Base-by-base conservation (phyloP, 257 asterid species). In the Nicotiana tabacum region DNA sequence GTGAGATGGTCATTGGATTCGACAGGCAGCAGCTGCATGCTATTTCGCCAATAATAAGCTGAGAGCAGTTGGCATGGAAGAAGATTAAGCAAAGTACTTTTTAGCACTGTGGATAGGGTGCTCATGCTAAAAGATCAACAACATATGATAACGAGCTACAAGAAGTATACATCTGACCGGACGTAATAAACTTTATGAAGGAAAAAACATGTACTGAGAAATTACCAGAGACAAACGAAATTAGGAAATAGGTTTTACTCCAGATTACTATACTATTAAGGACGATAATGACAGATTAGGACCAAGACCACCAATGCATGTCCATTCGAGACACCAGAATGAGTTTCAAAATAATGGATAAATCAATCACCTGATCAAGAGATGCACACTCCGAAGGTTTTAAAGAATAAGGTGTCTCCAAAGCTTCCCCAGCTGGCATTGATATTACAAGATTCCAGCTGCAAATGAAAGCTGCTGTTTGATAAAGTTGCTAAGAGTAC, bases 391-490 rank as follows among this genome's bases (percentile, higher is more conserved):
- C 97, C 5, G 91, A 83, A 37, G 84, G 84, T 88, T 93, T 91
- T 83, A 96, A 84, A 72, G 99, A 88, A 89, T 94, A 85, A 78
- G 99, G 97, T 33, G 90, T 81, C 83, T 87, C 93, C 93, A 96
- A 84, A 64, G 88, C 88, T 84, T 89, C 91, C 43, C 97, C 97
- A 86, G 90, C 90, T 69, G 99, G 99, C 98, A 93, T 93, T 78
- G 98, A 91, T 84, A 96, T 85, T 84, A 90, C 85, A 83, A 93
- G 89, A 84, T 92, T 87, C 99, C 99, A 96, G 85, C 99, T 96
- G 95, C 88, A 90, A 51, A 86, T 35, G 33, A 85, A 84, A 90
- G 77, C 83, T 68, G 72, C 77, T 65, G 56, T 74, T 77, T 82
- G 77, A 83, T 62, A 81, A 86, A 82, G 85, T 35, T 82, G 67